These are phyloP conservation scores for Penicillium janthinellum DNA, from an alignment of 2,329 filamentous ascomycete genomes.

Conservation along the genomic window DNA sequence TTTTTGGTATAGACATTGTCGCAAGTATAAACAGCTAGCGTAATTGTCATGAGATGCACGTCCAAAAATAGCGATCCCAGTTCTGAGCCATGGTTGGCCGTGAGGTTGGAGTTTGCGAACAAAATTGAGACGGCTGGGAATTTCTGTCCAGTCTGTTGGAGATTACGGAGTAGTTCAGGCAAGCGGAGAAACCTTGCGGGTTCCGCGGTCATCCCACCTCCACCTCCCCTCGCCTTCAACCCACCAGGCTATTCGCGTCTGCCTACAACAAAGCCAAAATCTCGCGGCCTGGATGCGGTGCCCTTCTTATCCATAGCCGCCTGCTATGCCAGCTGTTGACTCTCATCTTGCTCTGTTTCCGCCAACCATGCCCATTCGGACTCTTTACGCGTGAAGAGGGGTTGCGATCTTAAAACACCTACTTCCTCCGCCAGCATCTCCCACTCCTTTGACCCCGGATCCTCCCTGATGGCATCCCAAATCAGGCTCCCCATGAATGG, in stretches of 20 bases:
- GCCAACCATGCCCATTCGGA: constrained; percentile 22
- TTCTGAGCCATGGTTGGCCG: background rate
- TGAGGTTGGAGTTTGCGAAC: background rate
- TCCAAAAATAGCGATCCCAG: background rate
- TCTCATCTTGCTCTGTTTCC: constrained; percentile 8
- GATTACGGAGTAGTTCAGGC: background rate
- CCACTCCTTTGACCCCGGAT: background rate
- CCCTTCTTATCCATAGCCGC: constrained; percentile 11
- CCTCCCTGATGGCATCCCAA: constrained; percentile 29
- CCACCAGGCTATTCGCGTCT: background rate
- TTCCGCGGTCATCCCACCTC: constrained; percentile 16
- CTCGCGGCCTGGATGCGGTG: constrained; percentile 29
- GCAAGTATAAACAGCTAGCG: background rate
- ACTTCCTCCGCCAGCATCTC: background rate
- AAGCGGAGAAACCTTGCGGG: constrained; percentile 19
- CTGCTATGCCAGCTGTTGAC: constrained; percentile 21
- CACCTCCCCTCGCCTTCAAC: constrained; percentile 5
- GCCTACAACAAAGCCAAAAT: constrained; percentile 8
- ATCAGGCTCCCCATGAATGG: constrained; percentile 34
- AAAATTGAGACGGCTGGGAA: background rate
- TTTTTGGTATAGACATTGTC: constrained; percentile 4
- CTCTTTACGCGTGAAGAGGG: constrained; percentile 17
- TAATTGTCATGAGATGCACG: background rate
- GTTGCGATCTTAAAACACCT: constrained; percentile 9
- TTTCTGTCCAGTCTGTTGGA: background rate